These are phyloP conservation scores for Posidonia oceanica DNA, from an alignment of 116 monocot genomes.

Conservation along the genomic window DNA sequence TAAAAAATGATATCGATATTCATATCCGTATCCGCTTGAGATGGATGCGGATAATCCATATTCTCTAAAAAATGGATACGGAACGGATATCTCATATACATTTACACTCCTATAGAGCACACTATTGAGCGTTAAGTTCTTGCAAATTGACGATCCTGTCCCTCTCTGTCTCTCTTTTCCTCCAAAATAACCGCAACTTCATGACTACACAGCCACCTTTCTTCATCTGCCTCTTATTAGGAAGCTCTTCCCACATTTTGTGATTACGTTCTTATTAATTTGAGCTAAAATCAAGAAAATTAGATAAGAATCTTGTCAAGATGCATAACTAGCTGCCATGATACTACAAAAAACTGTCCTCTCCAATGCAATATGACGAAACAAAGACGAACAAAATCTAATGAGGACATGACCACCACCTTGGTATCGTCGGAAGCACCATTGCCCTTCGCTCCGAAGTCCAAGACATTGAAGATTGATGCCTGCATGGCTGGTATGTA, in stretches of 20 bases:
- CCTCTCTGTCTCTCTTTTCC: not conserved
- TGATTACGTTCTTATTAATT: too few species aligned
- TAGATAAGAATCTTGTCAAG: too few species aligned
- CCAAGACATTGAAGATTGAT: slow-evolving; percentile 35
- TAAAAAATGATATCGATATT: too few species aligned
- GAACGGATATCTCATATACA: too few species aligned
- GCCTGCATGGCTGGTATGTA: not conserved
- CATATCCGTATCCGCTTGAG: too few species aligned
- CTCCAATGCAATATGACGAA: not conserved
- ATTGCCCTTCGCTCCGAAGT: slow-evolving; percentile 54
- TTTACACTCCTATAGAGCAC: too few species aligned
- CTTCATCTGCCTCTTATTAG: too few species aligned
- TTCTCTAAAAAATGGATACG: too few species aligned
- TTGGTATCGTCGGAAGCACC: slow-evolving; percentile 57
- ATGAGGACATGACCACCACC: slow-evolving; percentile 12
- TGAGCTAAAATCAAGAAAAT: too few species aligned
- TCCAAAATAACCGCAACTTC: not conserved
- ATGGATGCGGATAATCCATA: too few species aligned
- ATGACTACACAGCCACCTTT: not conserved
- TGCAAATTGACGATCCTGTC: not conserved
- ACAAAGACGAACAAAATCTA: not conserved
- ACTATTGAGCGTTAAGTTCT: not conserved
- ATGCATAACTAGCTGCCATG: too few species aligned
- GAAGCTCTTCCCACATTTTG: too few species aligned
- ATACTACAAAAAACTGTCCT: not conserved